Evolutionary conservation across 495 filamentous ascomycete species (phyloP), one percentile per base, ranked within the genome.

Genomic region (Bryoglossum gracile): DNA sequence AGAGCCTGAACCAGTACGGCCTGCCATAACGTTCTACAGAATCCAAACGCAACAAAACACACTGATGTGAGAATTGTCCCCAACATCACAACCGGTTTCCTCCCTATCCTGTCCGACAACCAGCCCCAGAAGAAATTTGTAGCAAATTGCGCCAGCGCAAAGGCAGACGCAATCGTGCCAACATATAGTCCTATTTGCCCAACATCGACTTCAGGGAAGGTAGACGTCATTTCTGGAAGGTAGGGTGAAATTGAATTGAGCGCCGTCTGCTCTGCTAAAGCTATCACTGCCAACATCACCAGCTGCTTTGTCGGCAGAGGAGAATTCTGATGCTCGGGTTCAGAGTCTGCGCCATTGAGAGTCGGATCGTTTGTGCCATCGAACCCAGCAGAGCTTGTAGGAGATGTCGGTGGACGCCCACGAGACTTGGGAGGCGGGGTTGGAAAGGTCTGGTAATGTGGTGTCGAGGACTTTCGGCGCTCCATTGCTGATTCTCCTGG

Each of bases 231-330:
- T 48, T 88, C 78, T 0, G 92, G 92, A 0, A 98, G 78, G 65
- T 98, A 98, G 0, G 92, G 92, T n/a, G 84, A 85, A 51, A 98
- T 94, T 11, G 86, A 92, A 60, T 98, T 97, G 57, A 98, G 77
- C 1, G 92, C 92, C 0, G 94, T 96, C 67, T 98, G 92, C 56
- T 98, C 92, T 25, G 86, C 83, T 16, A 98, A 73, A 3, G 89
- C 88, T 38, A 98, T 86, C 54, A 97, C 66, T 2, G 89, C 92
- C 21, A 98, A 72, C 1, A 95, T 79, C 4, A 76, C 72, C 43
- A 98, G 82, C 65, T 97, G 94, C 58, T 69, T 82, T 55, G 76
- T 83, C 1, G 92, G 92, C 19, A 96, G 69, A 0, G 90, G 87
- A 0, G 87, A 85, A 24, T 71, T 65, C 51, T 74, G 51, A 42